phyloP scores from a whole-genome alignment of 805 yeast genomes.

The Monosporozyma aquatica region DNA sequence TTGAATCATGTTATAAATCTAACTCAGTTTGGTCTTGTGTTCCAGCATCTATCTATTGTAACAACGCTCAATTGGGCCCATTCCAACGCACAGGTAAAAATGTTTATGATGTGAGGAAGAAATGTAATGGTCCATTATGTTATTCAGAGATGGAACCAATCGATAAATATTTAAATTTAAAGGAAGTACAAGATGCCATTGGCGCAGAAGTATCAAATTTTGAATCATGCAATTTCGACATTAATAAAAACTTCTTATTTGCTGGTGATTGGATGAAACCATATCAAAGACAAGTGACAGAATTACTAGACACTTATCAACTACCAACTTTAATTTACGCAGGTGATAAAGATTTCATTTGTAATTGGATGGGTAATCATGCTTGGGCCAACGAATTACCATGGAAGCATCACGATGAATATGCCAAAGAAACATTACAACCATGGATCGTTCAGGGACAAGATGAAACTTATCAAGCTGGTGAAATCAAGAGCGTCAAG shows the following conservation, averaged over 20 bases:
- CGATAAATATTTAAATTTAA: slow-evolving; percentile 68
- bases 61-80: slow-evolving; percentile 72
- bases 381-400: slow-evolving; percentile 75
- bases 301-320: slow-evolving; percentile 52
- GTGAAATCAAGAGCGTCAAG: slow-evolving; percentile 57
- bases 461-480: slow-evolving; percentile 42
- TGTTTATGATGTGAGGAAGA: slow-evolving; percentile 79
- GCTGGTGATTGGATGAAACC: slow-evolving; percentile 93
- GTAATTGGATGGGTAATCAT: slow-evolving; percentile 93
- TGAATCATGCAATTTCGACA: slow-evolving; percentile 67
- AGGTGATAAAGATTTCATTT: slow-evolving; percentile 92
- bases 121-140: slow-evolving; percentile 65
- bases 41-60: slow-evolving; percentile 87
- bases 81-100: slow-evolving; percentile 80
- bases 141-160: slow-evolving; percentile 70
- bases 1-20: slow-evolving; percentile 67
- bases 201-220: slow-evolving; percentile 85
- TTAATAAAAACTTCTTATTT: slow-evolving; percentile 70
- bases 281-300: slow-evolving; percentile 65
- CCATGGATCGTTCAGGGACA: slow-evolving; percentile 37
- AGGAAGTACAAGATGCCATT: slow-evolving; percentile 65
- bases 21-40: slow-evolving; percentile 77
- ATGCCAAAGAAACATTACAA: slow-evolving; percentile 37
- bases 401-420: slow-evolving; percentile 52
- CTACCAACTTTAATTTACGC: slow-evolving; percentile 85